These are phyloP conservation scores for Styphnolobium japonicum DNA, from an alignment of 306 rosid genomes.

Conservation along the genomic window DNA sequence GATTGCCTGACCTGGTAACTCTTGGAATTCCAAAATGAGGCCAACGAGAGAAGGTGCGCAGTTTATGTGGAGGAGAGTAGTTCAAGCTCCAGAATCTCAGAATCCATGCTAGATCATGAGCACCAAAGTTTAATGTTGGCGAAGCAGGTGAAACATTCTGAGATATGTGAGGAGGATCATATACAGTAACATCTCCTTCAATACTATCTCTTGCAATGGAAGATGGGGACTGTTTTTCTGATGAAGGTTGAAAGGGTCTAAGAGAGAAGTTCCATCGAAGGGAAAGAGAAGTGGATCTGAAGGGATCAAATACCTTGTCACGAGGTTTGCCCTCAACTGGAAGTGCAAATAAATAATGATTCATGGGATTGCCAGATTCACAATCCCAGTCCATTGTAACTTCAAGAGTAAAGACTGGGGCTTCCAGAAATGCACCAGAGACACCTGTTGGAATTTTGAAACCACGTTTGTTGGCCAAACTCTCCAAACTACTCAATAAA, in stretches of 20 bases:
- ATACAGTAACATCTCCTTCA: constrained; percentile 51
- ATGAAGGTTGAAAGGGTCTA: constrained; percentile 59
- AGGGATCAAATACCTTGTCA: constrained; percentile 83
- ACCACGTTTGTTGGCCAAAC: constrained; percentile 79
- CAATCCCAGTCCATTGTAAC: constrained; percentile 96
- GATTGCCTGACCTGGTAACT: constrained; percentile 82
- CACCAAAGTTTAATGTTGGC: constrained; percentile 87
- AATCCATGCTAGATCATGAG: constrained; percentile 99
- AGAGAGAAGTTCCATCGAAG: constrained; percentile 90
- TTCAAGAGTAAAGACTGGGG: constrained; percentile 76
- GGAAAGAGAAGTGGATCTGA: constrained; percentile 88
- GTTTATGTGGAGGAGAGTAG: constrained; percentile 91
- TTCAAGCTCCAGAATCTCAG: constrained; percentile 72
- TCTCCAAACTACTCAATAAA: constrained; percentile 84
- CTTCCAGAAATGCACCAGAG: constrained; percentile 74
- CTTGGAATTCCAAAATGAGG: constrained; percentile 94
- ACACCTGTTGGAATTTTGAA: constrained; percentile 72
- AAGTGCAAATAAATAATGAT: constrained; percentile 88
- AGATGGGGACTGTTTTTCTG: constrained; percentile 43
- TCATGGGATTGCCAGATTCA: constrained; percentile 84
- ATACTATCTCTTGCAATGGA: constrained; percentile 38
- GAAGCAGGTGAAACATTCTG: constrained; percentile 42
- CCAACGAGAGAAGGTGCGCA: constrained; percentile 92
- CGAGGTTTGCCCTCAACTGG: constrained; percentile 84
- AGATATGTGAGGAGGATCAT: constrained; percentile 52